Evolutionary conservation across 2,329 filamentous ascomycete species (phyloP).

Genomic region (Fusarium secorum): DNA sequence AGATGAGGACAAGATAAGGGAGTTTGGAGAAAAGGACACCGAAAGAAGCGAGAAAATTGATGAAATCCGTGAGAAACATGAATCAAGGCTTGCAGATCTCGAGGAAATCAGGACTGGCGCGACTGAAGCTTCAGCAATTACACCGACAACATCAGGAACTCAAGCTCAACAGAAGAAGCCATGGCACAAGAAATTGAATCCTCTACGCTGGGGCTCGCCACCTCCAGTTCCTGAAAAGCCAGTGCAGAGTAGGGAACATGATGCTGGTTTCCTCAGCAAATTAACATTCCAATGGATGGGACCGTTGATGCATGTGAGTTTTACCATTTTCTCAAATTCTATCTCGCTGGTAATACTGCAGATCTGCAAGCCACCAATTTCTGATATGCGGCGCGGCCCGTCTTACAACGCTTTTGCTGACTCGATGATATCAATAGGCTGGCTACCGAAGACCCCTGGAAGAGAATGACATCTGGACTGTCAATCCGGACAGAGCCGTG

Average conservation of each 20-base stretch:
- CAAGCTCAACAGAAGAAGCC: slow-evolving; percentile 54
- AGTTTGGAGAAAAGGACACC: slow-evolving; percentile 22
- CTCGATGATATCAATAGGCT: slow-evolving; percentile 55
- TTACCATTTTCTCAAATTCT: background rate
- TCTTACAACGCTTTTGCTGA: slow-evolving; percentile 20
- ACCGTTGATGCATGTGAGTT: slow-evolving; percentile 78
- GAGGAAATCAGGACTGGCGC: slow-evolving; percentile 58
- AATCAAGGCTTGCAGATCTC: slow-evolving; percentile 31
- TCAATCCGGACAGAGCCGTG: slow-evolving; percentile 82
- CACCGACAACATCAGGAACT: slow-evolving; percentile 52
- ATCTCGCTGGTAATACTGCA: background rate
- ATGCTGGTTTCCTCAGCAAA: slow-evolving; percentile 75
- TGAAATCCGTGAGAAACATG: slow-evolving; percentile 8
- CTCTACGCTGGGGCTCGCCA: slow-evolving; percentile 65
- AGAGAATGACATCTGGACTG: slow-evolving; percentile 83
- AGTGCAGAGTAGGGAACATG: slow-evolving; percentile 71
- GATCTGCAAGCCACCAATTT: slow-evolving; percentile 25
- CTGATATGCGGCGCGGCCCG: slow-evolving; percentile 23
- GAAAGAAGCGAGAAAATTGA: slow-evolving; percentile 11
- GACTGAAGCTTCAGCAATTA: slow-evolving; percentile 64
- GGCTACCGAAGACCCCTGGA: slow-evolving; percentile 88
- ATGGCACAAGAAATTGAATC: slow-evolving; percentile 71
- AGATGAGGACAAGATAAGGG: slow-evolving; percentile 26
- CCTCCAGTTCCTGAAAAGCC: slow-evolving; percentile 64
- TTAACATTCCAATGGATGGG: slow-evolving; percentile 92